Evolutionary conservation across 2,329 filamentous ascomycete species (phyloP), one percentile per base, ranked within the genome.

Genomic region (Alternaria hordeiaustralica): DNA sequence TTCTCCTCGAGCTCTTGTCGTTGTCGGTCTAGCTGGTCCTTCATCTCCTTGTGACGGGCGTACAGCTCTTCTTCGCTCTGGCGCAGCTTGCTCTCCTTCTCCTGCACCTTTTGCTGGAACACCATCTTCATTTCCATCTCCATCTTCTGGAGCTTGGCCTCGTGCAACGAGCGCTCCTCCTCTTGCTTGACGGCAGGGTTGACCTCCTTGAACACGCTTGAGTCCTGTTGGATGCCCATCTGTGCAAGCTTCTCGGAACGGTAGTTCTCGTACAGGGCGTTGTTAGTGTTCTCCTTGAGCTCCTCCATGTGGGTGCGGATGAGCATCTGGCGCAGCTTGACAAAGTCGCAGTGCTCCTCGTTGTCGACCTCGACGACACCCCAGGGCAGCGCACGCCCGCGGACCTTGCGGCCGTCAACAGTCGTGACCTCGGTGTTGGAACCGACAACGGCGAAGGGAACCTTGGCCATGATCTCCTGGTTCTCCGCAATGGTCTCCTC

Each of bases 101-200:
- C 96, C 71, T 93, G 90, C 30, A 99, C 96, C 91, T 99, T 99
- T 82, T 99, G 96, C 83, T 98, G 96, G 93, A 99, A 99, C 74
- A 99, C 96, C 93, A 97, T 97, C 93, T 99, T 99, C 96, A 99
- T 99, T 84, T 99, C 96, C 78, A 94, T 90, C 84, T 99, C 96
- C 96, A 99, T 99, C 93, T 99, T 99, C 83, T 95, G 93, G 75
- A 99, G 93, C 88, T 99, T 99, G 88, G 97, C 94, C 85, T 99
- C 96, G 88, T 99, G 96, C 74, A 99, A 87, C 69, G 92, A 91
- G 77, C 96, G 93, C 87, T 99, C 96, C 85, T 99, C 96, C 83
- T 99, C 96, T 85, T 99, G 96, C 91, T 99, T 99, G 84, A 98
- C 96, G 50, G 96, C 95, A 68, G 96, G 96, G 89, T 99, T 99